These are phyloP conservation scores for Pezicula carpinea DNA, from an alignment of 2,329 filamentous ascomycete genomes.

Conservation along the genomic window DNA sequence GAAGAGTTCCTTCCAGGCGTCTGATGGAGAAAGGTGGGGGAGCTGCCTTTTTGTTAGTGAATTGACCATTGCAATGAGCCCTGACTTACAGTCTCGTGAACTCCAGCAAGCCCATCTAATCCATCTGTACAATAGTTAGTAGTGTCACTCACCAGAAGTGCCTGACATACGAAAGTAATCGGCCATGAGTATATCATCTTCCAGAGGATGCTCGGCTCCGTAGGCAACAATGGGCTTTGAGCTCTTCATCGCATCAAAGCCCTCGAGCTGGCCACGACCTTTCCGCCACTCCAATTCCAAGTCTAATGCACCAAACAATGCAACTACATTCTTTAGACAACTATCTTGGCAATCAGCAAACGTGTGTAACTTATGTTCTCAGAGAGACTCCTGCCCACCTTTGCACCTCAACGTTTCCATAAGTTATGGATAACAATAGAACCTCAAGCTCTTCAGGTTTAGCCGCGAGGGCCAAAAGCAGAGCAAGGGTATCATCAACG, in stretches of 20 bases:
- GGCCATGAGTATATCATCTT: slow-evolving; percentile 73
- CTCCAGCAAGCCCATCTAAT: slow-evolving; percentile 69
- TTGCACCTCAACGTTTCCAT: slow-evolving; percentile 86
- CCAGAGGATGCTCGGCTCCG: slow-evolving; percentile 79
- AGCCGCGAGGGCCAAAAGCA: slow-evolving; percentile 81
- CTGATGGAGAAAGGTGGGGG: slow-evolving; percentile 68
- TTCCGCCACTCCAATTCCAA: slow-evolving; percentile 83
- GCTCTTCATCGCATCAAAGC: slow-evolving; percentile 67
- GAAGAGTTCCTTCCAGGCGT: slow-evolving; percentile 71
- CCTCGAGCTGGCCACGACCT: slow-evolving; percentile 58
- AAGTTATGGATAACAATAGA: slow-evolving; percentile 80
- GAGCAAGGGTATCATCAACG: slow-evolving; percentile 85
- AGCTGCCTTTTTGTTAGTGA: slow-evolving; percentile 42
- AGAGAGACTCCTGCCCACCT: slow-evolving; percentile 46
- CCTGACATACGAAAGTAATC: slow-evolving; percentile 77
- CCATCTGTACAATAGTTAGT: slow-evolving; percentile 51
- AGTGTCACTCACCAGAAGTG: not conserved
- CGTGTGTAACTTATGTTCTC: not conserved
- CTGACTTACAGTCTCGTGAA: slow-evolving; percentile 52
- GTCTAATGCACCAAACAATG: slow-evolving; percentile 87
- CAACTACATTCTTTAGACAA: slow-evolving; percentile 83
- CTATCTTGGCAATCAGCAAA: slow-evolving; percentile 35
- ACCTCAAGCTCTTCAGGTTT: slow-evolving; percentile 82
- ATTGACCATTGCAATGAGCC: slow-evolving; percentile 3
- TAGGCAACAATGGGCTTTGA: slow-evolving; percentile 81